Conservation (phyloP, 23 red algal genomes). For the Gracilaria caudata region DNA sequence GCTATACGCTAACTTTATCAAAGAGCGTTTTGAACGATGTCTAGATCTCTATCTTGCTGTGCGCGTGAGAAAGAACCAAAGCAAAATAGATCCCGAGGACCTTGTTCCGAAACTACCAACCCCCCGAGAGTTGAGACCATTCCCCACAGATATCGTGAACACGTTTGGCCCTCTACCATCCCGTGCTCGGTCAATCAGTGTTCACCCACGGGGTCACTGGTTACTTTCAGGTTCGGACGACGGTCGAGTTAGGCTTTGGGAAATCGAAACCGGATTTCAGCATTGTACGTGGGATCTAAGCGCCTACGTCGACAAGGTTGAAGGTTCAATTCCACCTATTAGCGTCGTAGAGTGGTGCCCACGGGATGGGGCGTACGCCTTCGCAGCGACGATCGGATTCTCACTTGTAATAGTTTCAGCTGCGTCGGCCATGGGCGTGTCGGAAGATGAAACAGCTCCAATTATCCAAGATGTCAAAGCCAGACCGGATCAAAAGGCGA, state of each 20-base stretch:
- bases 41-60: constrained; percentile 91
- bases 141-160: constrained; percentile 66
- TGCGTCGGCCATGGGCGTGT: constrained; percentile 50
- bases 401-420: constrained; percentile 46
- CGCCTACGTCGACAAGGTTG: constrained; percentile 33
- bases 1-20: constrained; percentile 67
- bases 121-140: constrained; percentile 83
- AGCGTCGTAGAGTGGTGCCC: constrained; percentile 69
- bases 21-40: constrained; percentile 94
- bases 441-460: constrained; percentile 27
- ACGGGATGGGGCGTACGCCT: constrained; percentile 26
- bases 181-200: constrained; percentile 64
- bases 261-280: constrained; percentile 63
- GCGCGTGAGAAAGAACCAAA: constrained; percentile 50
- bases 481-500: constrained; percentile 15
- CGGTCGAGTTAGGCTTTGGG: constrained; percentile 76
- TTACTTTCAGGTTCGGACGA: constrained; percentile 79
- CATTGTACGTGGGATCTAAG: constrained; percentile 43
- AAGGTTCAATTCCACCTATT: constrained; percentile 52
- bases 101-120: constrained; percentile 83
- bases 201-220: constrained; percentile 81
- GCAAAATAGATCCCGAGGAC: constrained; percentile 63
- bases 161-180: constrained; percentile 34
- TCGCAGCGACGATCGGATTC: constrained; percentile 63
- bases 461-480: constrained; percentile 17